A percentile compares a stretch with the other conserved stretches of the same genome.
Conservation (phyloP, 176 grass and related monocot genomes). For the Oryza glaberrima region DNA sequence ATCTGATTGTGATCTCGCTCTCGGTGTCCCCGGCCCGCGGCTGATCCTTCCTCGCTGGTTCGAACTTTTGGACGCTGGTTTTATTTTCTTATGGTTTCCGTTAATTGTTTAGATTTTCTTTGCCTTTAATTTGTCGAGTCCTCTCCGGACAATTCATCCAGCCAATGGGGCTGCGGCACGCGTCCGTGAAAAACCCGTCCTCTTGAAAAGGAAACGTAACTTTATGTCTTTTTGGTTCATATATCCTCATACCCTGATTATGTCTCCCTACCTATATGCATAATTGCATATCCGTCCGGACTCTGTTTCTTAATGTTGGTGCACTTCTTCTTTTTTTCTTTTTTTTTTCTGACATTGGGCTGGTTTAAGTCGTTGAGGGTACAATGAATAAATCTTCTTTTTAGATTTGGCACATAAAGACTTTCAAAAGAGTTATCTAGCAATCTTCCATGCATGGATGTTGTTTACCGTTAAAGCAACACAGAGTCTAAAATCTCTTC, state of each 20-base stretch:
- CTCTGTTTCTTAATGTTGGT: neutral
- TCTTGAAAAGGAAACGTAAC: neutral
- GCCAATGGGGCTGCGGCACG: neutral
- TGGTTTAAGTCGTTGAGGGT: neutral
- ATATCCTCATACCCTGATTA: neutral
- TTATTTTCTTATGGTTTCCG: neutral
- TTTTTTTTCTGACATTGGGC: neutral
- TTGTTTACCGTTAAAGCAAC: no score
- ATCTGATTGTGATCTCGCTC: constrained; percentile 28
- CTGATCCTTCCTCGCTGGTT: neutral
- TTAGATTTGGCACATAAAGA: neutral
- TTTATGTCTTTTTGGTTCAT: neutral
- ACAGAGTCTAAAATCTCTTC: no score
- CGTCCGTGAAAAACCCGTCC: neutral
- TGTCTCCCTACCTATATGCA: neutral
- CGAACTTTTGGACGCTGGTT: neutral
- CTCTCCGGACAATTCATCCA: neutral
- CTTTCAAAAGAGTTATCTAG: no score
- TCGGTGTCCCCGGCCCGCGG: neutral
- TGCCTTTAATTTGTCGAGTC: neutral
- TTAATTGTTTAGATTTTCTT: neutral
- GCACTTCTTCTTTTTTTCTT: neutral
- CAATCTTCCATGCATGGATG: no score
- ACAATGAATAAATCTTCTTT: neutral
- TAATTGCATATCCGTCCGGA: neutral